Base-by-base conservation (phyloP, 2,329 filamentous ascomycete genomes). In the Neoascochyta sp. region DNA sequence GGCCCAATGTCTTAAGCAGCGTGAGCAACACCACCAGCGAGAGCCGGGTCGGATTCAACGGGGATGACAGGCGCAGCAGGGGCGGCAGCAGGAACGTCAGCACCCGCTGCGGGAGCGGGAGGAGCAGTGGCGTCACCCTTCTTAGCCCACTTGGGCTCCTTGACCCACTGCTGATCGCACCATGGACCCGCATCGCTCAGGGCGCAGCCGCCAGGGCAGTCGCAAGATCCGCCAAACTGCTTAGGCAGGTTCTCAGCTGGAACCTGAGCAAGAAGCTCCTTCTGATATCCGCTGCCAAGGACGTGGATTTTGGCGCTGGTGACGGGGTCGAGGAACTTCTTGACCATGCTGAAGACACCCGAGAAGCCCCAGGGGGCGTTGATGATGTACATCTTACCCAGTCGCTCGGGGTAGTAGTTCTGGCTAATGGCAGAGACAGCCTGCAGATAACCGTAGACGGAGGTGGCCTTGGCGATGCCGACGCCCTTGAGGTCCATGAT, bases 401-500 rank as follows among this genome's bases (percentile, higher is more conserved):
- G 75, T 37, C 92, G 86, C 75, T 98, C 92, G 6, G 92, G 92
- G 71, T 98, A 98, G 79, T 96, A 94, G 77, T 96, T 95, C 70
- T 96, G 92, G 45, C 86, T 94, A 68, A 98, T 86, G 63, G 72
- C 81, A 18, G 87, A 92, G 24, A 87, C 88, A 62, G 83, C 78
- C 55, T 79, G 79, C 50, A 98, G 78, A 71, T 95, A 96, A 32
- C 79, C 76, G 72, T 93, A 95, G 36, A 95, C 90, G 40, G 83
- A 83, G 41, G 80, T 76, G 23, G 86, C 81, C 67, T 84, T 92
- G 62, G 74, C 75, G 51, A 96, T 69, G 36, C 86, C 86, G 14
- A 98, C 89, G 41, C 89, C 89, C 73, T 95, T 95, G 64, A 95
- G 76, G 67, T 98, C 92, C 83, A 96, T 92, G 69, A 98, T 88